Conservation (phyloP, 2,329 filamentous ascomycete species). For the Colletotrichum nymphaeae region DNA sequence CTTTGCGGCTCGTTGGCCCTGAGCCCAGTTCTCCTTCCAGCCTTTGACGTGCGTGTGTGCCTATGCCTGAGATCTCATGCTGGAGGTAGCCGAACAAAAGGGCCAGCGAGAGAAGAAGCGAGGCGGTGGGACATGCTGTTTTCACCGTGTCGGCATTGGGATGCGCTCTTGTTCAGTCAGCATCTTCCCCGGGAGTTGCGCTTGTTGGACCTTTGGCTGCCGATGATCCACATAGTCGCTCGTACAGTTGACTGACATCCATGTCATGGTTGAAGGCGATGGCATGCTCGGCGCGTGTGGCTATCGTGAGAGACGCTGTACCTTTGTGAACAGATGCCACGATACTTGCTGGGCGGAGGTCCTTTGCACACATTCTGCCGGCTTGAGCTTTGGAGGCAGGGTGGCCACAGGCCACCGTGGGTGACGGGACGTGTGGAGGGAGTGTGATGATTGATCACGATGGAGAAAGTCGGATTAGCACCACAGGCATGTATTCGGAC, state of each 20-base stretch:
- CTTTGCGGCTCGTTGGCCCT: neutral
- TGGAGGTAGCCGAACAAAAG: neutral
- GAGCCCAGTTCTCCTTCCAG: neutral
- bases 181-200: neutral
- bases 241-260: neutral
- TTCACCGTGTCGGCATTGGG: neutral
- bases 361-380: neutral
- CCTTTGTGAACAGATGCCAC: neutral
- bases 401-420: neutral
- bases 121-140: neutral
- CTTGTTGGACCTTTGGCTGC: neutral
- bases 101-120: conserved; percentile 14
- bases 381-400: neutral
- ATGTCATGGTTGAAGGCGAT: neutral
- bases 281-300: neutral
- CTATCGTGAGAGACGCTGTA: neutral
- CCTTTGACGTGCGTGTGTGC: neutral
- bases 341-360: neutral
- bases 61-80: neutral
- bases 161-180: neutral
- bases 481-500: neutral
- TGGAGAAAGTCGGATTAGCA: conserved; percentile 19
- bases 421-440: neutral
- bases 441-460: conserved; percentile 26
- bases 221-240: neutral